Percentiles rank a stretch among this genome's conserved stretches.
phyloP scores from a whole-genome alignment of 352 stramenopile species.

The Phytopythium litorale region DNA sequence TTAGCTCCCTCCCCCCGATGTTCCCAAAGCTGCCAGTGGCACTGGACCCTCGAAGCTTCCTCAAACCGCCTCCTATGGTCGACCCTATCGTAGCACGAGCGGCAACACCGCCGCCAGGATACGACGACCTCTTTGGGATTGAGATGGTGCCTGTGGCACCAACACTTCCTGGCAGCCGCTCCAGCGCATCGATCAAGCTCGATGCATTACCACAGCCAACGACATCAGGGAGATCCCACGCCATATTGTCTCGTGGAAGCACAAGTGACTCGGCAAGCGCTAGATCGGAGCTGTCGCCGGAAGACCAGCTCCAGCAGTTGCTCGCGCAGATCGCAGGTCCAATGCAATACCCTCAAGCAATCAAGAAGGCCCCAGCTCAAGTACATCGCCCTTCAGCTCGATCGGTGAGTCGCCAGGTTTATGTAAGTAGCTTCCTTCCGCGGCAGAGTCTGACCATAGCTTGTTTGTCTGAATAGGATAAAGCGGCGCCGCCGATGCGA shows the following conservation, averaged over 20 bases:
- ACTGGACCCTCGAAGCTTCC: background rate
- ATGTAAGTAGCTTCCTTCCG: background rate
- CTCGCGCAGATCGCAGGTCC: slow-evolving; percentile 35
- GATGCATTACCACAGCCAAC: background rate
- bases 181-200: slow-evolving; percentile 7
- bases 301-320: slow-evolving; percentile 50
- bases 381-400: background rate
- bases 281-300: slow-evolving; percentile 14
- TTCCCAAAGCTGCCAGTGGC: background rate
- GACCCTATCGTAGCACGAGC: slow-evolving; percentile 14
- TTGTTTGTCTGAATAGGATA: background rate
- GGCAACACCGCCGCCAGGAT: slow-evolving; percentile 38
- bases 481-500: background rate
- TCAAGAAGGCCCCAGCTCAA: background rate
- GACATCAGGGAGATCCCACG: background rate
- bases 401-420: background rate
- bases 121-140: slow-evolving; percentile 63
- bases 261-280: background rate
- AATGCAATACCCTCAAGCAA: background rate
- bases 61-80: background rate
- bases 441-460: background rate
- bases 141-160: slow-evolving; percentile 37
- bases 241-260: background rate
- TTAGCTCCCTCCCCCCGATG: background rate
- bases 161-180: slow-evolving; percentile 3